Conservation (phyloP, 2,329 filamentous ascomycete genomes). For the Botrytis sinoallii region DNA sequence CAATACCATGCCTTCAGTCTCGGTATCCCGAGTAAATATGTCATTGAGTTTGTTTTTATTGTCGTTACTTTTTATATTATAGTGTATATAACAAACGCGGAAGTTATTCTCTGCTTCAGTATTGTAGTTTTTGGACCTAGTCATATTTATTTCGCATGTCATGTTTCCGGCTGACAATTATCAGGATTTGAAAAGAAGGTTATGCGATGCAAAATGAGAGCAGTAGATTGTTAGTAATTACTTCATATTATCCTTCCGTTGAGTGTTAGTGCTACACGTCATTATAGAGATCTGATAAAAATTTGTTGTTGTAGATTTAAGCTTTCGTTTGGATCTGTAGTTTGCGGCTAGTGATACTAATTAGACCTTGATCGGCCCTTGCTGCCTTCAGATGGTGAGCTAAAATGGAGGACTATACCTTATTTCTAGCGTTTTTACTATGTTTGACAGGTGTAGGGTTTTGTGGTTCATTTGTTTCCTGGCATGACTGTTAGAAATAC, state of each 20-base stretch:
- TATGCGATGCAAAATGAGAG: accelerated
- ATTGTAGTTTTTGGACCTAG: neutral
- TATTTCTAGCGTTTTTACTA: neutral
- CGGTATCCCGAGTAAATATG: too few species aligned
- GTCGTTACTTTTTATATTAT: neutral
- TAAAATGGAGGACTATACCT: neutral
- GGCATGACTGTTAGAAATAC: neutral
- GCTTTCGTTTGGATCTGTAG: neutral
- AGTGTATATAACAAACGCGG: neutral
- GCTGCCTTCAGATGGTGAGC: too few species aligned
- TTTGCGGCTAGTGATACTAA: neutral
- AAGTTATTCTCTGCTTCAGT: neutral
- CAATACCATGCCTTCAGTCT: too few species aligned
- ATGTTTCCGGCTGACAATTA: accelerated
- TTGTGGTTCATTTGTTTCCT: neutral
- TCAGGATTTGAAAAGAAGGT: accelerated
- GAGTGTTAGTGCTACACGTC: neutral
- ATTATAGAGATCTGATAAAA: neutral
- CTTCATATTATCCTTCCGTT: accelerated
- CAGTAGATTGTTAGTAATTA: accelerated
- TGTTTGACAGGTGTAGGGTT: neutral
- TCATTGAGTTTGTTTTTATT: too few species aligned
- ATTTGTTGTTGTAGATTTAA: neutral
- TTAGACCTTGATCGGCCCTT: neutral
- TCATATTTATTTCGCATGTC: neutral